Percentiles rank a stretch among this genome's conserved stretches.
Evolutionary conservation across 352 stramenopile species (phyloP).

Genomic region (Phytophthora foliorum): DNA sequence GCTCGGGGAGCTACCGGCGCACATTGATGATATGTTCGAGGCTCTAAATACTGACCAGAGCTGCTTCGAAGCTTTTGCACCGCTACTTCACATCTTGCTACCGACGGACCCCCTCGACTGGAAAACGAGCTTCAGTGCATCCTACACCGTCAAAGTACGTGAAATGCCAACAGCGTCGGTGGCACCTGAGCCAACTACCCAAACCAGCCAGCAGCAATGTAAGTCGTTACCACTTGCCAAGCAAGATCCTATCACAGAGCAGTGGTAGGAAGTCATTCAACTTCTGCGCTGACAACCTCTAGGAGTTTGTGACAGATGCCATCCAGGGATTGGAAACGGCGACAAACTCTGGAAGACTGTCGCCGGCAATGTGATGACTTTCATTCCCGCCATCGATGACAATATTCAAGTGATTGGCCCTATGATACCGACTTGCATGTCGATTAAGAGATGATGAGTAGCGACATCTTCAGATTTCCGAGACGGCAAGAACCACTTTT

Average conservation of each 20-base stretch:
- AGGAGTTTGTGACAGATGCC: too few species aligned
- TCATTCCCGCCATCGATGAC: too few species aligned
- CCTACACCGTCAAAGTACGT: not conserved
- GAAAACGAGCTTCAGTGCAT: slow-evolving; percentile 22
- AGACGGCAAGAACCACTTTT: too few species aligned
- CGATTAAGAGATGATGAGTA: too few species aligned
- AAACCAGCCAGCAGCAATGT: not conserved
- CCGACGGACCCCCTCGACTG: slow-evolving; percentile 39
- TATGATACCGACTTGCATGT: too few species aligned
- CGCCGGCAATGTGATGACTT: too few species aligned
- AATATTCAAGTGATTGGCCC: too few species aligned
- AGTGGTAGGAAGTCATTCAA: not conserved
- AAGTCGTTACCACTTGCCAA: not conserved
- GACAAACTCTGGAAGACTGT: too few species aligned
- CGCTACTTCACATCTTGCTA: slow-evolving; percentile 50
- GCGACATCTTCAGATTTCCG: too few species aligned
- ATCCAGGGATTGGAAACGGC: too few species aligned
- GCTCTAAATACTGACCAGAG: slow-evolving; percentile 33
- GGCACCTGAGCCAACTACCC: not conserved
- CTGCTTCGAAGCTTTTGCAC: slow-evolving; percentile 54
- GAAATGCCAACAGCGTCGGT: not conserved
- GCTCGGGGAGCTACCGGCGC: not conserved
- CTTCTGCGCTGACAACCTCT: not conserved
- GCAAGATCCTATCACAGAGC: not conserved
- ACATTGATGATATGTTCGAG: slow-evolving; percentile 34